These are phyloP conservation scores for Cladosporium colombiae DNA, from an alignment of 2,329 filamentous ascomycete genomes.

Conservation along the genomic window DNA sequence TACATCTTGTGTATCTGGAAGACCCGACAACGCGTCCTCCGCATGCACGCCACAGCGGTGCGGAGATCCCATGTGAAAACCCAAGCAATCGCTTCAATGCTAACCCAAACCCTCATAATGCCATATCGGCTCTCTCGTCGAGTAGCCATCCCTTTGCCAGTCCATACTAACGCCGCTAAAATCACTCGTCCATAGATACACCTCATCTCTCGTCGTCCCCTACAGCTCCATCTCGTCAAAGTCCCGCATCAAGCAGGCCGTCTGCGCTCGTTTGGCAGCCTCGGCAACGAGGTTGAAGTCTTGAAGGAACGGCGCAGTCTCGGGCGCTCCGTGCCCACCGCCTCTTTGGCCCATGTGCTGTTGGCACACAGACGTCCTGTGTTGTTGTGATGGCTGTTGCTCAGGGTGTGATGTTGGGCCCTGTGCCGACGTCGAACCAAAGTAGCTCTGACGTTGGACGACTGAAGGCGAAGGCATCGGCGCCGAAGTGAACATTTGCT, in stretches of 20 bases:
- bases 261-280: conserved; percentile 88
- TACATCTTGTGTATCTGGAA: neutral
- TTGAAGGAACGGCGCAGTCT: conserved; percentile 66
- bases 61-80: neutral
- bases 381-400: conserved; percentile 35
- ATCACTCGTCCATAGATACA: neutral
- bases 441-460: conserved; percentile 36
- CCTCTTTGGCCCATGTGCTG: conserved; percentile 36
- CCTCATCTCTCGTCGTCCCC: neutral
- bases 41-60: neutral
- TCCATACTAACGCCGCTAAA: conserved; percentile 3
- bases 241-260: conserved; percentile 85
- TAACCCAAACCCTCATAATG: conserved; percentile 4
- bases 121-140: neutral
- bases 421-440: conserved; percentile 35
- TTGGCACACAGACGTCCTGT: conserved; percentile 20
- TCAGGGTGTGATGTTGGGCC: conserved; percentile 32
- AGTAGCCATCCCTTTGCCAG: conserved; percentile 8
- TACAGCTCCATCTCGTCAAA: conserved; percentile 66
- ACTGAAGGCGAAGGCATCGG: conserved; percentile 36
- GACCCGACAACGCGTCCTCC: neutral
- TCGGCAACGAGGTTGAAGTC: conserved; percentile 87
- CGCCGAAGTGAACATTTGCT: conserved; percentile 39
- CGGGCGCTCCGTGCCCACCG: conserved; percentile 36
- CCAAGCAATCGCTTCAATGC: conserved; percentile 8